Evolutionary conservation across 129 eudicot genomes (phyloP), one percentile per base, ranked within the genome.

Genomic region (Flaveria trinervia): DNA sequence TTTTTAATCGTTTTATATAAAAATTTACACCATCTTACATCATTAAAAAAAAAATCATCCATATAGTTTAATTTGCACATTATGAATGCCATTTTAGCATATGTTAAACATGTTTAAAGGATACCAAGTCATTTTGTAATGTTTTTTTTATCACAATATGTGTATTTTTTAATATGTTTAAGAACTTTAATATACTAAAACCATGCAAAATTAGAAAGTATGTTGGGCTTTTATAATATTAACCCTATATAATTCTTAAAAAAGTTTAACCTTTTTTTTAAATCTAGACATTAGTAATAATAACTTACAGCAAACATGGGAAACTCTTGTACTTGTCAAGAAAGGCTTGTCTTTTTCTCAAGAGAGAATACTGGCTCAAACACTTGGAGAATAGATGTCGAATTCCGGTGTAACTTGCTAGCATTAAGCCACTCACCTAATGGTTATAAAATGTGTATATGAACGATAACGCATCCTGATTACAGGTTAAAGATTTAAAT

Each of bases 291-390:
- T 39, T 22, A 26, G 22, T 4, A 55, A 10, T 1, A 72, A 73
- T 57, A 69, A 90, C 97, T 93, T 83, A 93, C 97, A 55, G 92
- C 98, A 83, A 93, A 93, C 96, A 90, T 83, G 44, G 95, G 97
- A 65, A 87, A 79, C 88, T 86, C 80, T 92, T 89, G 89, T 93
- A 93, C 70, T 88, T 88, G 81, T 93, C 98, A 66, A 93, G 87
- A 84, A 93, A 93, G 60, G 98, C 98, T 77, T 93, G 98, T 70
- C 92, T 82, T 88, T 93, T 93, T 82, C 95, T 93, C 88, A 93
- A 73, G 68, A 88, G 89, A 2, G 86, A 87, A 82, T 88, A 93
- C 50, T 93, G 96, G 77, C 91, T 90, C 83, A 90, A 84, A 55
- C 92, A 88, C 85, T 90, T 90, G 79, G 88, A 57, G 83, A 93